Evolutionary conservation across 306 rosid genomes (phyloP).

Genomic region (Fagus sylvatica): DNA sequence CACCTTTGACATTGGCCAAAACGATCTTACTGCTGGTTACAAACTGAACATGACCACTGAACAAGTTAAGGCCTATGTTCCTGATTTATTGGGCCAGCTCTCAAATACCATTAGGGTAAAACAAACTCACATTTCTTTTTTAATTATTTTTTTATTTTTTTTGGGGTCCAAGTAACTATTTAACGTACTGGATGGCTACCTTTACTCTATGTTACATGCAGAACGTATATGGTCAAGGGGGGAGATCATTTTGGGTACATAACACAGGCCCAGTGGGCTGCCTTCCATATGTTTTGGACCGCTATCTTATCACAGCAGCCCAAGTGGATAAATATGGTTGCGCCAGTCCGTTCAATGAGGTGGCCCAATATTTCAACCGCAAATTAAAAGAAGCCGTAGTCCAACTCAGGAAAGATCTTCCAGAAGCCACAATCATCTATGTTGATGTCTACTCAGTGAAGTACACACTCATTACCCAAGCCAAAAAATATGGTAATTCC

Average conservation of each 20-base stretch:
- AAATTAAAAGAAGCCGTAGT: slow-evolving; percentile 34
- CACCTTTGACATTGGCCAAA: slow-evolving; percentile 81
- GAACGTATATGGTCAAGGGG: slow-evolving; percentile 32
- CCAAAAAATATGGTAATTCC: slow-evolving; percentile 49
- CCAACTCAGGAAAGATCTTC: slow-evolving; percentile 56
- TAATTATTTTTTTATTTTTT: too few relatives aligned
- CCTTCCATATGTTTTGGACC: slow-evolving; percentile 34
- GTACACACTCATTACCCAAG: slow-evolving; percentile 62
- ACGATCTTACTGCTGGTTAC: slow-evolving; percentile 70
- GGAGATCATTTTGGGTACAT: slow-evolving; percentile 44
- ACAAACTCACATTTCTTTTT: neutral
- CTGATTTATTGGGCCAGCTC: slow-evolving; percentile 27
- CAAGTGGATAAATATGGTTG: slow-evolving; percentile 65
- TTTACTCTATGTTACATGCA: neutral
- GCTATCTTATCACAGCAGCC: slow-evolving; percentile 19
- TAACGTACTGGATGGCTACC: too few relatives aligned
- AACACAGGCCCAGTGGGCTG: slow-evolving; percentile 57
- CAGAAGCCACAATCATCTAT: slow-evolving; percentile 65
- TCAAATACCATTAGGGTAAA: slow-evolving; percentile 24
- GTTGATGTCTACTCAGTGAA: slow-evolving; percentile 74
- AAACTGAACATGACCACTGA: slow-evolving; percentile 56
- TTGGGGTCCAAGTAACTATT: neutral
- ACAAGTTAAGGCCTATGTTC: slow-evolving; percentile 40
- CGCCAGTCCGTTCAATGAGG: slow-evolving; percentile 49
- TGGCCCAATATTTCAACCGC: slow-evolving; percentile 62